Evolutionary conservation across 148 eudicot species (phyloP).

Genomic region (Beta vulgaris): DNA sequence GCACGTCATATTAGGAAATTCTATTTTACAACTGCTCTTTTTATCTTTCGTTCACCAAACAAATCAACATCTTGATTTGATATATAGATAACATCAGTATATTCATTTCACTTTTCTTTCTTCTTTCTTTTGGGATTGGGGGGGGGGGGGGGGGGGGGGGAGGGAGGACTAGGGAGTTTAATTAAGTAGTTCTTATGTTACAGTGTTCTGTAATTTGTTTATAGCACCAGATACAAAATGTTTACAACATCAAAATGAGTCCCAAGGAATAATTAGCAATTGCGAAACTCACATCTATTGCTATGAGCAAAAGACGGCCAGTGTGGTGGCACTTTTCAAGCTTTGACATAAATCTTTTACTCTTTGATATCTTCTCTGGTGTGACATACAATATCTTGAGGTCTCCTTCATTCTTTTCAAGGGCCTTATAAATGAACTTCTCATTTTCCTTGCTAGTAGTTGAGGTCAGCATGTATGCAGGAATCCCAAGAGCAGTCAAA

Average conservation of each 20-base stretch:
- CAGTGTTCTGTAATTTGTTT: background rate
- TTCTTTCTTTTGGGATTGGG: background rate
- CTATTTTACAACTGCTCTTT: background rate
- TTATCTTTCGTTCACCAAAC: background rate
- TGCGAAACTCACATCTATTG: conserved; percentile 74
- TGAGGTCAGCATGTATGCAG: conserved; percentile 91
- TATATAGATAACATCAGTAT: background rate
- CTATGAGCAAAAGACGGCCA: conserved; percentile 90
- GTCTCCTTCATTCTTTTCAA: conserved; percentile 91
- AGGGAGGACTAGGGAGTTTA: background rate
- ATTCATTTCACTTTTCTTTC: background rate
- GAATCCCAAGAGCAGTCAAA: conserved; percentile 85
- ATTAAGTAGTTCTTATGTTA: background rate
- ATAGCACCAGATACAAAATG: background rate
- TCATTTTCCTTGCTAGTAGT: conserved; percentile 81
- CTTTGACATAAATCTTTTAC: conserved; percentile 99
- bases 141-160: background rate
- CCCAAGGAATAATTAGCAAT: background rate
- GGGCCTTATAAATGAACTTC: conserved; percentile 83
- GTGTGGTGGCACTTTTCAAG: conserved; percentile 97
- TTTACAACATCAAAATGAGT: conserved; percentile 4
- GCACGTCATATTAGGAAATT: background rate
- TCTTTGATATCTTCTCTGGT: conserved; percentile 96
- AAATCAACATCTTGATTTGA: background rate
- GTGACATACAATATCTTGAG: conserved; percentile 92